Evolutionary conservation across 495 filamentous ascomycete species (phyloP), one percentile per base, ranked within the genome.

Genomic region (Xylaria grammica): DNA sequence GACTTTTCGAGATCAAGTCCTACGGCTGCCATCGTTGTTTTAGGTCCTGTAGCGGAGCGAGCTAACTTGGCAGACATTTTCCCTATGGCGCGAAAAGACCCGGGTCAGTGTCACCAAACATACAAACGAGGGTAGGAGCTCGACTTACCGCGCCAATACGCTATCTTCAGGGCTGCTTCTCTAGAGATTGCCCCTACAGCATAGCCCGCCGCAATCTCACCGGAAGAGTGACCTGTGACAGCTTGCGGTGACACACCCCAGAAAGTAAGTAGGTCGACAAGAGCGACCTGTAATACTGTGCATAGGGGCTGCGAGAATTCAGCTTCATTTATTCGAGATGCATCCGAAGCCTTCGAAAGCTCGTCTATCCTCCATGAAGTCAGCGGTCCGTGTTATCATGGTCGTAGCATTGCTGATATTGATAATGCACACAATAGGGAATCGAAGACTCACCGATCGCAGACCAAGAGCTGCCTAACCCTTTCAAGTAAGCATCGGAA

Each of bases 151-250:
- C 74, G 74, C 65, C 82, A 61, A 72, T 78, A 73, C 19, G 85
- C 80, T 11, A 85, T 69, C 17, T 77, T 64, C 82, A 85, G 84
- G 13, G 77, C 78, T 0, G 78, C 75, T 29, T 78, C 69, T 38
- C 83, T 80, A n/a, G 71, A 71, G n/a, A 84, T 63, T 38, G 78
- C 74, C 9, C 77, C 77, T 2, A 72, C 72, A n/a, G 78, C 70
- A 61, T 80, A 82, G 8, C 80, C 79, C 4, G 80, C 82, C 24
- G 74, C 79, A 69, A 88, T 87, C 67, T 88, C 86, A 17, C 86
- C 85, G 65, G 81, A 85, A 7, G 85, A 87, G 60, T 89, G 85
- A 6, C 86, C 86, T 4, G 84, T 76, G 0, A 86, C 84, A 30
- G 78, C 77, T 8, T 68, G 66, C 0, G 84, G 84, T 0, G 53